Percentiles rank a stretch among this genome's conserved stretches.
These are phyloP conservation scores for Astragalus glycyphyllos DNA, from an alignment of 306 rosid genomes.

Conservation along the genomic window DNA sequence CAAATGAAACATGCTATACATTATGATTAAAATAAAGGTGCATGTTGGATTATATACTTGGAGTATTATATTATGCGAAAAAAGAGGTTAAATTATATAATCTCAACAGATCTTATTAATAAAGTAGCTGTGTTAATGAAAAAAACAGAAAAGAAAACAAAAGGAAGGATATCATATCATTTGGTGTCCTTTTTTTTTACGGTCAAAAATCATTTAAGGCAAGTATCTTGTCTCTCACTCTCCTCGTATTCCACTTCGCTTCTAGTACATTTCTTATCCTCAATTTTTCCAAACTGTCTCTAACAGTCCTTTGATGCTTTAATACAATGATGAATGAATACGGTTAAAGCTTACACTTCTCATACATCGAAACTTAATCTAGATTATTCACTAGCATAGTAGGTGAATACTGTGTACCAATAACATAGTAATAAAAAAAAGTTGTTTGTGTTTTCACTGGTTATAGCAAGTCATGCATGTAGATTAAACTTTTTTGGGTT, in stretches of 20 bases:
- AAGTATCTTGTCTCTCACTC: slow-evolving; percentile 15
- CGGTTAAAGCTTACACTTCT: neutral
- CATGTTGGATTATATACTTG: slow-evolving; percentile 11
- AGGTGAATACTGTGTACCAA: too few relatives aligned
- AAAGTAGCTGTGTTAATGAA: too few relatives aligned
- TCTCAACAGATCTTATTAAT: neutral
- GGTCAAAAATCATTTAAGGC: too few relatives aligned
- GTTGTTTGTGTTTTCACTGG: neutral
- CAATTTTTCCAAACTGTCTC: neutral
- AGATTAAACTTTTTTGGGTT: too few relatives aligned
- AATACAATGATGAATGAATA: neutral
- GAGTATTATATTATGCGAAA: slow-evolving; percentile 2
- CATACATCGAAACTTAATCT: neutral
- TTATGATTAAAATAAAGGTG: slow-evolving; percentile 29
- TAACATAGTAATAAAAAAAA: too few relatives aligned
- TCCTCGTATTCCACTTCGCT: slow-evolving; percentile 5
- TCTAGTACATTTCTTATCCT: neutral
- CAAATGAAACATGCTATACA: slow-evolving; percentile 46
- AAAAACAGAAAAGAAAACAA: too few relatives aligned
- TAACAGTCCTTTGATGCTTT: neutral
- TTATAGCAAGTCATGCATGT: too few relatives aligned
- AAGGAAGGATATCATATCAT: too few relatives aligned
- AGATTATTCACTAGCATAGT: neutral
- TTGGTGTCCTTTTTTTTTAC: too few relatives aligned
- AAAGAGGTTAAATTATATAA: slow-evolving; percentile 13